phyloP scores from a whole-genome alignment of 1,139 yeast genomes.

The Pichia sp. region DNA sequence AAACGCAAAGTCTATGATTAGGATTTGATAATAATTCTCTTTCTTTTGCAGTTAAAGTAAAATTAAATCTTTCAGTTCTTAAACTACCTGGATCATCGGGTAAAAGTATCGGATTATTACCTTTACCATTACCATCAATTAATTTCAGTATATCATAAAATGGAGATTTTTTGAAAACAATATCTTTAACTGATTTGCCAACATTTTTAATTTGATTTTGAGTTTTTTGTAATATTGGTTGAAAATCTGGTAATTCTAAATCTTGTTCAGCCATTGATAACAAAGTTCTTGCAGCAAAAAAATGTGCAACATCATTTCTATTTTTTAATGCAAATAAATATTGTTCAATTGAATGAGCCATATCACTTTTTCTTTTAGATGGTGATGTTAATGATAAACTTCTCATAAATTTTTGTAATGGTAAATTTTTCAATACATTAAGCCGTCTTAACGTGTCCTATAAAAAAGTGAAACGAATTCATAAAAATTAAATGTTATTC shows the following conservation, averaged over 20 bases:
- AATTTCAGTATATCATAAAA: constrained; percentile 14
- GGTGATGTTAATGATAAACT: constrained; percentile 1
- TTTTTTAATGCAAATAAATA: neutral
- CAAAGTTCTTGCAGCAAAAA: constrained; percentile 15
- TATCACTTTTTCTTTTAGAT: constrained; percentile 8
- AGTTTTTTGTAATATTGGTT: neutral
- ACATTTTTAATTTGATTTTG: too few species aligned
- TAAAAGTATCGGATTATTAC: neutral
- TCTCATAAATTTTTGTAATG: neutral
- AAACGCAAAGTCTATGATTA: constrained; percentile 35
- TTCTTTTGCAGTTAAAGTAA: constrained; percentile 40
- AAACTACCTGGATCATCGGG: constrained; percentile 6
- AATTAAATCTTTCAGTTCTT: constrained; percentile 23
- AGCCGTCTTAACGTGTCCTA: constrained; percentile 9
- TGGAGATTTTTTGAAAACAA: constrained; percentile 9
- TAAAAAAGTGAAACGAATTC: neutral
- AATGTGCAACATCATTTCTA: constrained; percentile 13
- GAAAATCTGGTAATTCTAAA: constrained; percentile 1
- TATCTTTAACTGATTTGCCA: constrained; percentile 35
- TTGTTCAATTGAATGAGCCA: constrained; percentile 5
- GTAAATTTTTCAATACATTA: neutral
- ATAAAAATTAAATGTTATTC: neutral
- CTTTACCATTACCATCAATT: constrained; percentile 20
- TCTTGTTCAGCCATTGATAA: constrained; percentile 1
- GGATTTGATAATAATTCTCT: constrained; percentile 27